Base-by-base conservation (phyloP, 1,284 basidiomycete genomes). In the Ganoderma lucidum region DNA sequence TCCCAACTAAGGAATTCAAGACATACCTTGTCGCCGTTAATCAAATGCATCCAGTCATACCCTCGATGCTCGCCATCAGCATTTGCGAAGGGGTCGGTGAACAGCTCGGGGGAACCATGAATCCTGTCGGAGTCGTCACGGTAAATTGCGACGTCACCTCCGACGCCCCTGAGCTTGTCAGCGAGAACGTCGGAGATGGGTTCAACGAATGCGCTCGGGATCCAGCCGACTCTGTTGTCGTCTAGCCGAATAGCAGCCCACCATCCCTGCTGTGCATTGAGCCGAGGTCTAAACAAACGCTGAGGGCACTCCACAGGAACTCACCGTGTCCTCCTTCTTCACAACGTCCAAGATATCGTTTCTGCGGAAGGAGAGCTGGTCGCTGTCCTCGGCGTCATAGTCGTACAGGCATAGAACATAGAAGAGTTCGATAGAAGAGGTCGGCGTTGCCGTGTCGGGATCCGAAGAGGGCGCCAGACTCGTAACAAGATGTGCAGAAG, bases 171-270 rank as follows among this genome's bases (percentile, higher is more conserved):
- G 45, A 89, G 78, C 66, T 79, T 74, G 42, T 77, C 76, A 35
- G 74, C 78, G 9, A 74, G 71, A 15, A 72, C 68, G 37, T 80
- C 78, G 19, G 79, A 77, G 28, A 82, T 74, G 3, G 77, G 75
- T 60, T 79, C 76, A 23, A 81, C 75, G 72, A 78, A 76, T 66
- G 77, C 72, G 73, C 77, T 75, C 32, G 92, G 92, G 71, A 94
- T 88, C 92, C 93, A 94, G 63, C 92, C 91, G 55, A 92, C 84
- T 45, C 79, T 78, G 64, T 84, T 81, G 12, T 82, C 83, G 55
- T 85, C 84, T 10, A 80, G 81, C n/a, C 87, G 84, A 78, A 90
- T 85, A 39, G 92, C 93, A 37, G 90, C 92, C 91, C 91, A 93
- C 92, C 92, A 93, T 8, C 93, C 92, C 79, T 80, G 62, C 6